Base-by-base conservation (phyloP, 1,284 basidiomycete species). In the Amylostereum areolatum region DNA sequence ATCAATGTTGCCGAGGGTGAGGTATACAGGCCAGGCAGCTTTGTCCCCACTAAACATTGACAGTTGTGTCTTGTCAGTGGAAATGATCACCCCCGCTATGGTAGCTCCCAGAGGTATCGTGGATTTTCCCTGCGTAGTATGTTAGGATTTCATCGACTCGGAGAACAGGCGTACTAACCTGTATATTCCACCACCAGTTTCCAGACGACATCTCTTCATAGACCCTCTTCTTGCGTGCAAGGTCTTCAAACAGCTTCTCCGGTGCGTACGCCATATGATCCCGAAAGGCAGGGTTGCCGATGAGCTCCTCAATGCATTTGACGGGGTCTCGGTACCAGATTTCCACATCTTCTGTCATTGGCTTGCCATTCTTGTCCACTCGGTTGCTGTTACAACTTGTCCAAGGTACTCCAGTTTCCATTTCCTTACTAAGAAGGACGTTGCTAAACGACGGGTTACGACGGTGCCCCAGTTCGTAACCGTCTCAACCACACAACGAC, bases 401-500 rank as follows among this genome's bases (percentile, higher is more conserved):
- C 47, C 0, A 32, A 28, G 37, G 60, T 60, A 24, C 49, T 57
- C n/a, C 1, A 70, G 47, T 41, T 71, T 62, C 3, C n/a, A n/a
- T n/a, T n/a, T n/a, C n/a, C n/a, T n/a, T n/a, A n/a, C n/a, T n/a
- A n/a, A n/a, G n/a, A n/a, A n/a, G n/a, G n/a, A n/a, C n/a, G n/a
- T n/a, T n/a, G n/a, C n/a, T n/a, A n/a, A n/a, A n/a, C n/a, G n/a
- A n/a, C n/a, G n/a, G n/a, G n/a, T n/a, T n/a, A n/a, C n/a, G n/a
- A n/a, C n/a, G n/a, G n/a, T n/a, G n/a, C n/a, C n/a, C n/a, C n/a
- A n/a, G n/a, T n/a, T n/a, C n/a, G n/a, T n/a, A n/a, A n/a, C n/a
- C n/a, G n/a, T n/a, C n/a, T n/a, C n/a, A n/a, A n/a, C n/a, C n/a
- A n/a, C n/a, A n/a, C n/a, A n/a, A n/a, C n/a, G n/a, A n/a, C n/a